Conservation (phyloP, 202 grass and related monocot species). For the Carex sylvatica region DNA sequence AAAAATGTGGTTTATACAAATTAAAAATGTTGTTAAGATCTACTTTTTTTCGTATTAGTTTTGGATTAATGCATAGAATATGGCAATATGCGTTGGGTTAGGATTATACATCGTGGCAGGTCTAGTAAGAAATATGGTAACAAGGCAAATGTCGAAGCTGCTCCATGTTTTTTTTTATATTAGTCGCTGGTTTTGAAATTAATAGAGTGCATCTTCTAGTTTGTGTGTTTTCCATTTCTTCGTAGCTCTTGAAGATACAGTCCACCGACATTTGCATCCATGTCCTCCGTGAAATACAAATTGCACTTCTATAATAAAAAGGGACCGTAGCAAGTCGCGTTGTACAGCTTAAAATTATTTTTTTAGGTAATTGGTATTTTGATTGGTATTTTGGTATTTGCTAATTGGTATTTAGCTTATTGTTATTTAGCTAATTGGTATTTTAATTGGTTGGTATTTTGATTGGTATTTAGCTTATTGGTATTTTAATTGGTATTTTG, state of each 20-base stretch:
- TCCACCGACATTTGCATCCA: not conserved
- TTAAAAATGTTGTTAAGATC: slow-evolving; percentile 10
- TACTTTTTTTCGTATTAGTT: slow-evolving; percentile 8
- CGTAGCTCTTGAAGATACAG: not conserved
- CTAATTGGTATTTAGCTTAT: too few species aligned
- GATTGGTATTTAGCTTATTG: not conserved
- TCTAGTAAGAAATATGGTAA: slow-evolving; percentile 3
- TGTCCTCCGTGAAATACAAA: not conserved
- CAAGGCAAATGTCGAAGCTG: not conserved
- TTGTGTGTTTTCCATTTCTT: slow-evolving; percentile 17
- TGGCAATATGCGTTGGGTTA: slow-evolving; percentile 17
- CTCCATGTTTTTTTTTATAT: slow-evolving; percentile 17
- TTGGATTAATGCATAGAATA: slow-evolving; percentile 20
- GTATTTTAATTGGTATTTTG: not conserved
- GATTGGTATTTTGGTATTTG: not conserved
- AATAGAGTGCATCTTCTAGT: not conserved
- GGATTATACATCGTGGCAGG: slow-evolving; percentile 12
- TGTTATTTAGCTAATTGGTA: not conserved
- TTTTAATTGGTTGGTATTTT: not conserved
- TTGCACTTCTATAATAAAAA: not conserved
- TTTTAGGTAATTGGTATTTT: not conserved
- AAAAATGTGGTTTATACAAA: not conserved
- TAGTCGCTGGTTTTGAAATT: slow-evolving; percentile 17
- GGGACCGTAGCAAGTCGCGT: not conserved
- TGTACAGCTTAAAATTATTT: not conserved